phyloP scores from a whole-genome alignment of 345 rosid species.

The Syzygium grande region DNA sequence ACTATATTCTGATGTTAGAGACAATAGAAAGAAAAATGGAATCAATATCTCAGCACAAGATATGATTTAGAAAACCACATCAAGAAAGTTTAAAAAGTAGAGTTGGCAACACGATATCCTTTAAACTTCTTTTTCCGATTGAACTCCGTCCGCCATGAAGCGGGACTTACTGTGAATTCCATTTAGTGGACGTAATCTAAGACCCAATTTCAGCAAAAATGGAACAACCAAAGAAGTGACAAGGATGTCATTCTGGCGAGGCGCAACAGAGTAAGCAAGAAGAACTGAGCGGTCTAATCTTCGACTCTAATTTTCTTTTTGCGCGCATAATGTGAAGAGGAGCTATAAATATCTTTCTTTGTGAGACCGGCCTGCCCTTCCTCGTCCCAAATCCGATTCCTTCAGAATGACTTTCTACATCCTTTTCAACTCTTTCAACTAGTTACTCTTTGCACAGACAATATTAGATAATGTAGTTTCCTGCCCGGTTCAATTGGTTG shows the following conservation, averaged over 20 bases:
- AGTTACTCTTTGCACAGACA: no score
- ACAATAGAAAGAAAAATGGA: neutral
- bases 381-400: neutral
- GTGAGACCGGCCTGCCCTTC: neutral
- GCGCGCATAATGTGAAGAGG: neutral
- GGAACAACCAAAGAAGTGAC: no score
- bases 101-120: neutral
- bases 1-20: neutral
- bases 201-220: no score
- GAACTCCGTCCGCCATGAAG: neutral
- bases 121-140: no score
- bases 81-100: neutral
- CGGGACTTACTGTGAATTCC: neutral
- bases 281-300: neutral
- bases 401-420: neutral
- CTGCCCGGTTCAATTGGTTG: fast-evolving
- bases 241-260: neutral
- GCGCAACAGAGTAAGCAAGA: neutral
- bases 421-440: no score
- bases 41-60: neutral
- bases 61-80: neutral
- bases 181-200: no score
- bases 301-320: neutral
- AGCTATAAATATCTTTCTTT: neutral
- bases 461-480: neutral